Evolutionary conservation across 768 basidiomycete genomes (phyloP), one percentile per base, ranked within the genome.

Genomic region (Pulveroboletus sp.): DNA sequence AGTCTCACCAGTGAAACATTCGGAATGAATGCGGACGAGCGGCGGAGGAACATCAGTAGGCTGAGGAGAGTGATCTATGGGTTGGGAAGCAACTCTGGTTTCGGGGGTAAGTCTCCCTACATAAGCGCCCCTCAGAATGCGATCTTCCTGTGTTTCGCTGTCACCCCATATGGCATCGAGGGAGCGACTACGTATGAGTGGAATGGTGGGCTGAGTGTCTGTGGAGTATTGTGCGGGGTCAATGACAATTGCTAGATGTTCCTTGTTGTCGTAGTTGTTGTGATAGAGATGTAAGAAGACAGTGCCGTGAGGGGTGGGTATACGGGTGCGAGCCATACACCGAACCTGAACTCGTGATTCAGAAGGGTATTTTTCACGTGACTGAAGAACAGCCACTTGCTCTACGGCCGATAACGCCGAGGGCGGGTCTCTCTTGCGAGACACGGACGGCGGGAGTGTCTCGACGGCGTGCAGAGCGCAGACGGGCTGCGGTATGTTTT

Each of bases 1-100:
- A 8, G 94, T 98, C 69, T 98, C 96, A 27, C 96, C 96, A 0
- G 96, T 99, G 71, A 93, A 98, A 68, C 96, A 99, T 68, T 99
- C 96, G 27, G 93, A 96, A 69, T 99, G 96, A 44, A 99, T 92
- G 35, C 96, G 85, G 39, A 99, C 83, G 45, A 98, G 80, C 0
- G 96, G 93, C 0, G 85, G 70, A 1, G 87, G 87, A 32, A 85
- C 64, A 49, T 73, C 58, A 21, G 47, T 10, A 9, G 46, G 41
- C 30, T 33, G 28, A 35, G 46, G 45, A 26, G 56, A 53, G 47
- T 55, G 53, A 30, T 49, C 47, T 52, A 65, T 42, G n/a, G 69
- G 61, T 44, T 64, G 64, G 10, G 79, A 81, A 4, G 76, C 68
- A 27, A 65, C 64, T 45, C 71, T 76, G 0, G 79, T 76, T 1